A percentile compares a stretch with the other conserved stretches of the same genome.
phyloP scores from a whole-genome alignment of 768 basidiomycete genomes.

The Roridomyces roridus region DNA sequence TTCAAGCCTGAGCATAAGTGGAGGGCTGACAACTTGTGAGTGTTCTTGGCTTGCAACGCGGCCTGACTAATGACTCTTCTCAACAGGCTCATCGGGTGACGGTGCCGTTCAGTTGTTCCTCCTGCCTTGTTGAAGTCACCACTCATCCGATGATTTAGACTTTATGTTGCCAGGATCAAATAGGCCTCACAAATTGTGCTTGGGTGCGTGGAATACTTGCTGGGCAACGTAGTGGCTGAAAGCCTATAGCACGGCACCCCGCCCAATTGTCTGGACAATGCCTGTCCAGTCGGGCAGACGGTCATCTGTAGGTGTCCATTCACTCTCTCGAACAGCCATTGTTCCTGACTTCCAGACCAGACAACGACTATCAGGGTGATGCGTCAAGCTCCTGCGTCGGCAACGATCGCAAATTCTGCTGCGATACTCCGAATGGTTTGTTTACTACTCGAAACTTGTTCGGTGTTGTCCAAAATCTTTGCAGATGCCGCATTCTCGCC shows the following conservation, averaged over 20 bases:
- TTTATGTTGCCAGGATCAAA: too few relatives aligned
- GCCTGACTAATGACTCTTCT: too few relatives aligned
- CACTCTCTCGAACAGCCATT: background rate
- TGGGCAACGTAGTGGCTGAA: too few relatives aligned
- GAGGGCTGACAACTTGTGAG: too few relatives aligned
- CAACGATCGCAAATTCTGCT: slow-evolving; percentile 23
- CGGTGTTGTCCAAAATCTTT: background rate
- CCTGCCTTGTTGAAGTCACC: too few relatives aligned
- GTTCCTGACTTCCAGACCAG: background rate
- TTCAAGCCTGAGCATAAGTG: too few relatives aligned
- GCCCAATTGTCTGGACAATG: slow-evolving; percentile 25
- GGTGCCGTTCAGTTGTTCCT: too few relatives aligned
- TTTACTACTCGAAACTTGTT: background rate
- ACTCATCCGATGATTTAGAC: too few relatives aligned
- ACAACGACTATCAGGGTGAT: slow-evolving; percentile 30
- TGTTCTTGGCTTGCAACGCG: too few relatives aligned
- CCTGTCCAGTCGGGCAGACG: slow-evolving; percentile 17
- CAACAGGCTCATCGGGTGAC: too few relatives aligned
- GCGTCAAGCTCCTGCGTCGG: slow-evolving; percentile 21
- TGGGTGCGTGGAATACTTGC: background rate
- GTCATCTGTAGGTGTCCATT: slow-evolving; percentile 3
- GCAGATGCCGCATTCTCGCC: too few relatives aligned
- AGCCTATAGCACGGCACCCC: slow-evolving; percentile 21
- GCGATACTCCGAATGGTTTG: slow-evolving; percentile 24
- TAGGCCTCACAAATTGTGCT: background rate